Conservation (phyloP, 208 protist species). For the Leishmania mexicana region DNA sequence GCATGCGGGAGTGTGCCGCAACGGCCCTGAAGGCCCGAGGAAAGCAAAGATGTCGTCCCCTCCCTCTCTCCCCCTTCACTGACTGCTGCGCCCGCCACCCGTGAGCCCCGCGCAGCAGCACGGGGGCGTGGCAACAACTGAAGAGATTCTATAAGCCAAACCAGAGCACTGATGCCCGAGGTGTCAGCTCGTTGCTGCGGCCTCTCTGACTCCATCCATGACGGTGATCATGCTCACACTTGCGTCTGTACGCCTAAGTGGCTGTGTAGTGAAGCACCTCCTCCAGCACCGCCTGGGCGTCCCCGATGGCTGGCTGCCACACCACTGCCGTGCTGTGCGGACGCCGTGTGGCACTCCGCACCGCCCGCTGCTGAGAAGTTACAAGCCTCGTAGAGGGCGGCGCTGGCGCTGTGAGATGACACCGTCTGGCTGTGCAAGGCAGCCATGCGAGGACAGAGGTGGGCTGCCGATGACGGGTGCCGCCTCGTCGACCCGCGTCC, state of each 20-base stretch:
- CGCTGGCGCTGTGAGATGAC: not conserved
- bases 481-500: not conserved
- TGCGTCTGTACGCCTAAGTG: not conserved
- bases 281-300: not conserved
- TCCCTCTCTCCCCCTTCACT: not conserved
- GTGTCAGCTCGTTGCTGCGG: not conserved
- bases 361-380: not conserved
- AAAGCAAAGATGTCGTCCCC: not conserved
- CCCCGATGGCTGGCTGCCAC: not conserved
- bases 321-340: not conserved
- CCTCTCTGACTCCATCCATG: not conserved
- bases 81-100: not conserved
- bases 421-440: not conserved
- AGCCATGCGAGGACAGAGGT: not conserved
- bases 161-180: not conserved
- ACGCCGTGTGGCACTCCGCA: not conserved
- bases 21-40: not conserved
- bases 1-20: not conserved
- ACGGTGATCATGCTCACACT: not conserved
- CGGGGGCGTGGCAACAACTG: not conserved
- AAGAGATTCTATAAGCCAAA: not conserved
- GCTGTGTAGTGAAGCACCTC: not conserved
- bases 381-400: not conserved
- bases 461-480: not conserved
- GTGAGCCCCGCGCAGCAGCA: not conserved